Conservation (phyloP, 2,329 filamentous ascomycete species). For the Diaporthe eres region DNA sequence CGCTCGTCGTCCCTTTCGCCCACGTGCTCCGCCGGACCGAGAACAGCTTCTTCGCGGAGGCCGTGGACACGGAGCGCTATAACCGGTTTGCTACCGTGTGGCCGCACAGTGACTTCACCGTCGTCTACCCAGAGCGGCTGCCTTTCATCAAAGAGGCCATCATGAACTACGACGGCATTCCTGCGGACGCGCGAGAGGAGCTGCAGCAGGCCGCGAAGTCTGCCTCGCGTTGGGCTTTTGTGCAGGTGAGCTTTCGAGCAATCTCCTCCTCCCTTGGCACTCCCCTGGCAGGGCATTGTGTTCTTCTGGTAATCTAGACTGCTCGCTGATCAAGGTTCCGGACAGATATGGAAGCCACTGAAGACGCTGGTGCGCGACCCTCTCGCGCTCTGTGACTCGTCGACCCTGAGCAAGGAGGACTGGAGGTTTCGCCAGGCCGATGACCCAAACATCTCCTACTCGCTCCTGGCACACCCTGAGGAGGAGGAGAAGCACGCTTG, state of each 20-base stretch:
- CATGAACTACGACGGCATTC: constrained; percentile 59
- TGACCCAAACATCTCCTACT: constrained; percentile 43
- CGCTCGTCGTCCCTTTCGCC: constrained; percentile 30
- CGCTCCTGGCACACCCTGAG: constrained; percentile 1
- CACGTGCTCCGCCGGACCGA: constrained; percentile 30
- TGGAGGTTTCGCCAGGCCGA: constrained; percentile 54
- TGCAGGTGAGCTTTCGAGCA: background rate
- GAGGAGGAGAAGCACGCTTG: constrained; percentile 50
- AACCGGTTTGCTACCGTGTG: constrained; percentile 41
- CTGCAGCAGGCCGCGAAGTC: constrained; percentile 54
- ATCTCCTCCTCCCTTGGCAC: background rate
- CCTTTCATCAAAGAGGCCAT: constrained; percentile 7
- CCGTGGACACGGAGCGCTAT: constrained; percentile 60
- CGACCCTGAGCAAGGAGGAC: constrained; percentile 55
- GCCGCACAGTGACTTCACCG: constrained; percentile 66
- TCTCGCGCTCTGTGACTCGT: constrained; percentile 56
- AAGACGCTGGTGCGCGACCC: constrained; percentile 60
- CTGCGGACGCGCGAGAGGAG: constrained; percentile 56
- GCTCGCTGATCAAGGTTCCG: too few species aligned
- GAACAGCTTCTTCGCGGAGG: constrained; percentile 11
- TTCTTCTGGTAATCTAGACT: background rate
- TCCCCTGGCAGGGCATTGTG: background rate
- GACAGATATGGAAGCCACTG: constrained; percentile 60
- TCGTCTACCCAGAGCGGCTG: constrained; percentile 6
- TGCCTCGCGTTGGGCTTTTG: constrained; percentile 29